Percentiles rank a stretch among this genome's conserved stretches.
These are phyloP conservation scores for Penicillium steckii DNA, from an alignment of 495 filamentous ascomycete species.

Conservation along the genomic window DNA sequence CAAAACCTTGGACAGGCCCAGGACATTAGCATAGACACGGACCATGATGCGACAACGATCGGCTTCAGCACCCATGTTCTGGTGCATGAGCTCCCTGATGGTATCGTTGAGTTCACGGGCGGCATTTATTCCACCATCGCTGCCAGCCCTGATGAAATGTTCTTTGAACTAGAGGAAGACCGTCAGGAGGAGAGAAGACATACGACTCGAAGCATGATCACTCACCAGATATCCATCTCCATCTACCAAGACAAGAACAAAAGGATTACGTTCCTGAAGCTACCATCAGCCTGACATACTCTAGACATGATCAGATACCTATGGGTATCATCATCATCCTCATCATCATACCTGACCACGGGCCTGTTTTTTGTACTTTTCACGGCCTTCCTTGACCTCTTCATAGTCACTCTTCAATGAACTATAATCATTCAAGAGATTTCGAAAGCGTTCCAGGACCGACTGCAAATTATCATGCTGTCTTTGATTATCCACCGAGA, in stretches of 20 bases:
- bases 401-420: constrained; percentile 56
- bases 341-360: constrained; percentile 41
- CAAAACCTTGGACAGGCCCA: constrained; percentile 50
- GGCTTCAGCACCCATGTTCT: constrained; percentile 45
- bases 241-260: constrained; percentile 59
- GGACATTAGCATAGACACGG: constrained; percentile 59
- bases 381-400: constrained; percentile 52
- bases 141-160: constrained; percentile 46
- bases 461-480: constrained; percentile 37
- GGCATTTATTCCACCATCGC: constrained; percentile 56
- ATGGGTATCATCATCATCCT: neutral
- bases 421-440: constrained; percentile 50
- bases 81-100: constrained; percentile 43
- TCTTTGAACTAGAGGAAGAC: constrained; percentile 48
- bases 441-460: constrained; percentile 38
- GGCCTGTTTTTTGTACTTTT: constrained; percentile 53
- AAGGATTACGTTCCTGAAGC: constrained; percentile 53
- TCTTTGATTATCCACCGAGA: constrained; percentile 30
- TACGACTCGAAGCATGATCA: neutral
- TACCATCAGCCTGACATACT: neutral
- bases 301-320: neutral
- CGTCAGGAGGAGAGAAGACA: neutral
- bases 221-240: constrained; percentile 57
- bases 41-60: constrained; percentile 60
- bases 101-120: constrained; percentile 53